Conservation (phyloP, 1,284 basidiomycete genomes). For the Testicularia cyperi region DNA sequence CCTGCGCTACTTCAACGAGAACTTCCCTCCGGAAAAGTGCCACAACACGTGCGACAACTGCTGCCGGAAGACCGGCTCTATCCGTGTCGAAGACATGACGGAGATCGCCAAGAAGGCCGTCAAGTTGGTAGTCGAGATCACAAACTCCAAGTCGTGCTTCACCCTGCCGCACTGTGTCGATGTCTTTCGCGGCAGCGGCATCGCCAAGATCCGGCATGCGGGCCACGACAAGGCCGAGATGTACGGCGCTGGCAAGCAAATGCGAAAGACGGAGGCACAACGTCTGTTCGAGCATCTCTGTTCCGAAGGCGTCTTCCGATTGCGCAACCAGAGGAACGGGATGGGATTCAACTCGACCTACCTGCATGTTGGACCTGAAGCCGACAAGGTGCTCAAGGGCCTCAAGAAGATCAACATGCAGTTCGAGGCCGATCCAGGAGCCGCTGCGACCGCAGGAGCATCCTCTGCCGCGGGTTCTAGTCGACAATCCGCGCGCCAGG, state of each 20-base stretch:
- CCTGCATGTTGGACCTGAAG: slow-evolving; percentile 20
- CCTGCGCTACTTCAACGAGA: slow-evolving; percentile 72
- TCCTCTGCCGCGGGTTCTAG: no score
- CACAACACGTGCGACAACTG: slow-evolving; percentile 75
- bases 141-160: slow-evolving; percentile 61
- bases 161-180: slow-evolving; percentile 64
- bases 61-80: slow-evolving; percentile 28
- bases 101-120: slow-evolving; percentile 65
- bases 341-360: slow-evolving; percentile 61
- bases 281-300: slow-evolving; percentile 69
- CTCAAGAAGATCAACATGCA: slow-evolving; percentile 38
- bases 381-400: slow-evolving; percentile 23
- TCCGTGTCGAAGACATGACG: slow-evolving; percentile 65
- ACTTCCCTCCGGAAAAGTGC: slow-evolving; percentile 68
- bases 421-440: slow-evolving; percentile 23
- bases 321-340: slow-evolving; percentile 55
- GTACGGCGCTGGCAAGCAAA: slow-evolving; percentile 66
- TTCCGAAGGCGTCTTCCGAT: slow-evolving; percentile 62
- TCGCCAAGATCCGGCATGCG: slow-evolving; percentile 64
- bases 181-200: slow-evolving; percentile 69
- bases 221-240: slow-evolving; percentile 64
- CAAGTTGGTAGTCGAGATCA: slow-evolving; percentile 66
- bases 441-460: slow-evolving; percentile 17
- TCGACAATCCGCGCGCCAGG: slow-evolving; percentile 5
- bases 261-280: slow-evolving; percentile 66